phyloP scores from a whole-genome alignment of 768 basidiomycete species.

The Sarcodon sp. region DNA sequence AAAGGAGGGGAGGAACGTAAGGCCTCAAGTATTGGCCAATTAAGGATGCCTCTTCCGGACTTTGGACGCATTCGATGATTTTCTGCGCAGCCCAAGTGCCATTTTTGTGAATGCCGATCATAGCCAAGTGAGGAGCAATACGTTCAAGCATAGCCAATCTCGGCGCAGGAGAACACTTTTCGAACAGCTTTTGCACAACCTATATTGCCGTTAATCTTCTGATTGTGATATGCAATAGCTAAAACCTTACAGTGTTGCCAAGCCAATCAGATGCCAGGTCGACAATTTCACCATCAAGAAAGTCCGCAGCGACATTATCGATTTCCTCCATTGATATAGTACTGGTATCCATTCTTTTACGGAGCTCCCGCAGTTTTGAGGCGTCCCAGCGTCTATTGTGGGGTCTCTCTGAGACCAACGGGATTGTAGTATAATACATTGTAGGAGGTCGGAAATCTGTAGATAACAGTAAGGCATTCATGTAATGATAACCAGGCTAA shows the following conservation, averaged over 20 bases:
- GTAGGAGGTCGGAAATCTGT: slow-evolving; percentile 85
- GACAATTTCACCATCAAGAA: slow-evolving; percentile 90
- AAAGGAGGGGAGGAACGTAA: slow-evolving; percentile 84
- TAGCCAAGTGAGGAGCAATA: slow-evolving; percentile 85
- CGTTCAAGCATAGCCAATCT: slow-evolving; percentile 89
- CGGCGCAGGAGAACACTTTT: slow-evolving; percentile 67
- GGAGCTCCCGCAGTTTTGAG: slow-evolving; percentile 83
- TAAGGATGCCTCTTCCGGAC: slow-evolving; percentile 73
- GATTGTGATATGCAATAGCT: slow-evolving; percentile 1
- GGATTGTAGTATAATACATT: slow-evolving; percentile 95
- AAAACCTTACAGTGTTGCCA: slow-evolving; percentile 73
- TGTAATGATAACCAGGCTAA: neutral
- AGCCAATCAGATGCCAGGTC: slow-evolving; percentile 97
- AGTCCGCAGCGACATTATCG: slow-evolving; percentile 80
- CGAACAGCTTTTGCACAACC: slow-evolving; percentile 97
- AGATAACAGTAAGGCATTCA: slow-evolving; percentile 1
- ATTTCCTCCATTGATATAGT: slow-evolving; percentile 76
- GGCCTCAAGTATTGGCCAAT: slow-evolving; percentile 82
- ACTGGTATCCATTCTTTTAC: slow-evolving; percentile 89
- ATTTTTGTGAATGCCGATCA: slow-evolving; percentile 99
- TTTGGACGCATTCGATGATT: slow-evolving; percentile 91
- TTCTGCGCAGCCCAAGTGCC: slow-evolving; percentile 99
- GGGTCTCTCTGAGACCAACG: slow-evolving; percentile 73
- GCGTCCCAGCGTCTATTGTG: slow-evolving; percentile 90
- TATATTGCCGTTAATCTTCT: slow-evolving; percentile 12